Evolutionary conservation across 2,329 filamentous ascomycete species (phyloP).

Genomic region (Sclerotinia glacialis): DNA sequence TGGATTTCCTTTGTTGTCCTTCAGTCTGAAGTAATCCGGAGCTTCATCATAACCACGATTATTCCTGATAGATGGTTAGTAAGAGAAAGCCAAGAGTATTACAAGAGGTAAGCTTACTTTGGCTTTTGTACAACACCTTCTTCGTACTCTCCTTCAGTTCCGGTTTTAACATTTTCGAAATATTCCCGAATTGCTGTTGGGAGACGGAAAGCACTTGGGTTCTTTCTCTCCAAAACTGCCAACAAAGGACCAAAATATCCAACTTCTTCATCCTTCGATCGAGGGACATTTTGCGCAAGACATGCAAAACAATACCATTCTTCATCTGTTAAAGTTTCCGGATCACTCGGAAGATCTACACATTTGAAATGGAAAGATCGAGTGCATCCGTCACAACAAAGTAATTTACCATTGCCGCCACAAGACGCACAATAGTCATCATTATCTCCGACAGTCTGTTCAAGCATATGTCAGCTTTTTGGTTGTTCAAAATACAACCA

Average conservation of each 20-base stretch:
- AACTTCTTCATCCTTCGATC: constrained; percentile 42
- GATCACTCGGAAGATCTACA: constrained; percentile 69
- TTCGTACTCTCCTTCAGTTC: constrained; percentile 75
- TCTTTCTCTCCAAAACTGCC: constrained; percentile 62
- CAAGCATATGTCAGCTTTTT: constrained; percentile 33
- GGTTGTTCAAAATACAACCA: neutral
- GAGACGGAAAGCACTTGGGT: constrained; percentile 69
- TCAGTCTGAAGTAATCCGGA: constrained; percentile 65
- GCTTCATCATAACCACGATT: constrained; percentile 56
- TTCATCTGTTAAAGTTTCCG: constrained; percentile 59
- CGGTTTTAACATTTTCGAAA: constrained; percentile 77
- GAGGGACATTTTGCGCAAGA: constrained; percentile 48
- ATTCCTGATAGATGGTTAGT: constrained; percentile 42
- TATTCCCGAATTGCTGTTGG: constrained; percentile 68
- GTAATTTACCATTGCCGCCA: constrained; percentile 75
- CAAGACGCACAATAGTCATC: constrained; percentile 90
- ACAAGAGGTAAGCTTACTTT: constrained; percentile 52
- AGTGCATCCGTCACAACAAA: constrained; percentile 92
- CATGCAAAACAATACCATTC: constrained; percentile 83
- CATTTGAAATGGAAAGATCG: constrained; percentile 89
- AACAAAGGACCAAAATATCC: constrained; percentile 63
- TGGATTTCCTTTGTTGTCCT: constrained; percentile 68
- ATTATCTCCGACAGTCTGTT: constrained; percentile 61
- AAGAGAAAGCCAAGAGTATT: constrained; percentile 20
- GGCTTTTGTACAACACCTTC: constrained; percentile 55